phyloP scores from a whole-genome alignment of 305 asterid species.

The Fraxinus baroniana region DNA sequence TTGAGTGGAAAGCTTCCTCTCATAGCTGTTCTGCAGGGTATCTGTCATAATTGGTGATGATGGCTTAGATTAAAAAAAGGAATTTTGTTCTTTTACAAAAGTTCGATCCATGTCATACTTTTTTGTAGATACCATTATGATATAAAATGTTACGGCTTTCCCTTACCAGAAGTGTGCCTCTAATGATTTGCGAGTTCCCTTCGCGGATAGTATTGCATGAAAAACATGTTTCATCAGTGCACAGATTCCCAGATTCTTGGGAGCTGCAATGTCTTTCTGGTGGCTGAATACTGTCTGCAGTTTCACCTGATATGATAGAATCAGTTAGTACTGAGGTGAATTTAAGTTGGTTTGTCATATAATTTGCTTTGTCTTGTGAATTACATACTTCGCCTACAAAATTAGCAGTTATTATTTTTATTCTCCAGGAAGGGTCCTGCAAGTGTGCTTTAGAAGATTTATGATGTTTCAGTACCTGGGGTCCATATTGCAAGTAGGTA shows the following conservation, averaged over 20 bases:
- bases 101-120: background rate
- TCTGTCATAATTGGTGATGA: slow-evolving; percentile 3
- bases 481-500: slow-evolving; percentile 91
- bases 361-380: background rate
- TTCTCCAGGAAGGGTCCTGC: slow-evolving; percentile 2
- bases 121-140: background rate
- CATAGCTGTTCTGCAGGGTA: slow-evolving; percentile 27
- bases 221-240: slow-evolving; percentile 72
- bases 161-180: slow-evolving; percentile 97
- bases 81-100: background rate
- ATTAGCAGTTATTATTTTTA: slow-evolving; percentile 11
- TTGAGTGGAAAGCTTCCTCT: slow-evolving; percentile 28
- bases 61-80: background rate
- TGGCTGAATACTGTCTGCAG: slow-evolving; percentile 75
- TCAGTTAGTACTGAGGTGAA: slow-evolving; percentile 14
- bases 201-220: slow-evolving; percentile 91
- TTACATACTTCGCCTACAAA: background rate
- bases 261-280: slow-evolving; percentile 74
- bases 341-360: background rate
- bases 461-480: slow-evolving; percentile 45
- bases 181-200: slow-evolving; percentile 75
- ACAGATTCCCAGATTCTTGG: slow-evolving; percentile 61
- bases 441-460: background rate
- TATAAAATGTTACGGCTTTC: slow-evolving; percentile 4
- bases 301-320: slow-evolving; percentile 69